These are phyloP conservation scores for Triticum timopheevii DNA, from an alignment of 176 grass and related monocot genomes.

Conservation along the genomic window DNA sequence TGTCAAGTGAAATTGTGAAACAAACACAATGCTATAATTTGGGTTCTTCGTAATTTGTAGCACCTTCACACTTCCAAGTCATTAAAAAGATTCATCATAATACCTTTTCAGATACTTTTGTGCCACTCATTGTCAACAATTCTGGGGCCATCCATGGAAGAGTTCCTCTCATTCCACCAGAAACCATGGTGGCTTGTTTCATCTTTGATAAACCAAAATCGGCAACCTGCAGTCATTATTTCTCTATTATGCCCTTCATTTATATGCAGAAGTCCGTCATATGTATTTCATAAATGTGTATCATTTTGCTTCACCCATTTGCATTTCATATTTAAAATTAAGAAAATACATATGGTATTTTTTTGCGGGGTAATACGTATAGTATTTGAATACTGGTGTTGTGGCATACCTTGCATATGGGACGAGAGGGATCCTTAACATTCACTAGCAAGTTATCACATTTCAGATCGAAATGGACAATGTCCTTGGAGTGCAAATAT, in stretches of 20 bases:
- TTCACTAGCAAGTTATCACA: conserved; percentile 98
- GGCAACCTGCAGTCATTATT: conserved; percentile 54
- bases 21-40: not conserved
- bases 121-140: conserved; percentile 56
- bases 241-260: conserved; percentile 18
- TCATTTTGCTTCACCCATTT: not conserved
- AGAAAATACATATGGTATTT: too few relatives aligned
- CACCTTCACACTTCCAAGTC: not conserved
- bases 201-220: conserved; percentile 98
- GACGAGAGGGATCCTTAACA: conserved; percentile 74
- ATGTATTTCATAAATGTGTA: not conserved
- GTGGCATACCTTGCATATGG: conserved; percentile 85
- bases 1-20: conserved; percentile 9
- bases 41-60: not conserved
- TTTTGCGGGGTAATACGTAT: too few relatives aligned
- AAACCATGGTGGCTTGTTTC: conserved; percentile 87
- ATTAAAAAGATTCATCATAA: conserved; percentile 18
- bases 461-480: conserved; percentile 97
- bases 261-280: not conserved
- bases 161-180: conserved; percentile 96
- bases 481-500: conserved; percentile 84
- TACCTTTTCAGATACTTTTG: conserved; percentile 91
- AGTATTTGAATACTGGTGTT: not conserved
- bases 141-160: conserved; percentile 99
- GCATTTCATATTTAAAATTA: conserved; percentile 14